Evolutionary conservation across 2,329 filamentous ascomycete genomes (phyloP), one percentile per base, ranked within the genome.

Genomic region (Penicillium sp.): DNA sequence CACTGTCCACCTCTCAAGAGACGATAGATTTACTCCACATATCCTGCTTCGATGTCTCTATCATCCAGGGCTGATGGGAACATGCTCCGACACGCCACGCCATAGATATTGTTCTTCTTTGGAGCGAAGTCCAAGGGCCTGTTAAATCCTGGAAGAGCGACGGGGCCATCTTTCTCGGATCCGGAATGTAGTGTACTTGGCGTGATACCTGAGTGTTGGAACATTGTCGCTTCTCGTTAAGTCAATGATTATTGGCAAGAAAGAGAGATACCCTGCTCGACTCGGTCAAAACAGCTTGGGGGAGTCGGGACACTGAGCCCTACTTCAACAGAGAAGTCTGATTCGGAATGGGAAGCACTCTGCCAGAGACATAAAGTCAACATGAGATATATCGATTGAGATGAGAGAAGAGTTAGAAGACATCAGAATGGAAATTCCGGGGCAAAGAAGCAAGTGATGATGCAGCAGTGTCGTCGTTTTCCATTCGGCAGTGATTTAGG

Each of bases 61-160:
- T 67, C 64, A 39, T 68, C 62, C 13, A 70, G 49, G 8, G 61
- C 63, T 31, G 65, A 61, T 12, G 66, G 68, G 45, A 69, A 70
- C 49, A 64, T 55, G 30, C 62, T 64, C 22, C 58, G 57, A 18
- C 56, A 55, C 28, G 57, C 53, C 6, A 67, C 57, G 4, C 65
- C 65, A 40, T 67, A 67, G 13, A 61, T 56, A 45, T 62, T 58
- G 37, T 59, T 57, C 34, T 63, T 47, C 19, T 40, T 33, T 0
- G 62, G 56, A 8, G 56, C 53, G 46, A 52, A 61, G 39, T 68
- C 60, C 16, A 71, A 48, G 27, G 66, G 64, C 18, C 64, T 56
- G 18, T 64, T 62, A 57, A 62, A 65, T 25, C 69, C 68, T 9
- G 69, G 69, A 28, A 70, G 63, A 30, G 49, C 40, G 27, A 64